Evolutionary conservation across 2,329 filamentous ascomycete genomes (phyloP).

Genomic region (Sporothrix brasiliensis): DNA sequence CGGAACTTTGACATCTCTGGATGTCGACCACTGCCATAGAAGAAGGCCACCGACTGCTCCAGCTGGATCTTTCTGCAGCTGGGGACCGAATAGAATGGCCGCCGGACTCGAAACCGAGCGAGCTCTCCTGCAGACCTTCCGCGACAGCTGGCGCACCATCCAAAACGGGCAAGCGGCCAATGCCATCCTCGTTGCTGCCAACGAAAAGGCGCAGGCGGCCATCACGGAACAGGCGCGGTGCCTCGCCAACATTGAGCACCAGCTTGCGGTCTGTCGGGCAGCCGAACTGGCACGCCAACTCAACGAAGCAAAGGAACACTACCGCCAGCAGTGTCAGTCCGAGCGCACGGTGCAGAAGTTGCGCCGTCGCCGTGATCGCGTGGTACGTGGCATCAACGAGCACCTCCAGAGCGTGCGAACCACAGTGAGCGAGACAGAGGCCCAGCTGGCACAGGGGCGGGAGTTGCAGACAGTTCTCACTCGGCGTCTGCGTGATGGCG

Average conservation of each 20-base stretch:
- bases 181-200: constrained; percentile 24
- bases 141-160: constrained; percentile 27
- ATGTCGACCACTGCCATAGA: background rate
- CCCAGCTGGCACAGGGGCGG: constrained; percentile 24
- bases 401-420: constrained; percentile 37
- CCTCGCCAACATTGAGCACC: constrained; percentile 25
- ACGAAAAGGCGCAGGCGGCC: constrained; percentile 21
- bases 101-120: constrained; percentile 10
- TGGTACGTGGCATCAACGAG: constrained; percentile 31
- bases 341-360: background rate
- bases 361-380: constrained; percentile 22
- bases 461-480: constrained; percentile 28
- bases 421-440: constrained; percentile 24
- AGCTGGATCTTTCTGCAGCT: background rate
- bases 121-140: constrained; percentile 20
- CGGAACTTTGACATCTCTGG: background rate
- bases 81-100: background rate
- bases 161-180: constrained; percentile 13
- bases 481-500: constrained; percentile 25
- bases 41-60: background rate
- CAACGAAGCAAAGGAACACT: constrained; percentile 24
- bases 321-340: background rate
- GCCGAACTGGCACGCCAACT: constrained; percentile 2
- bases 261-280: background rate
- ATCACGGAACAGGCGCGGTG: constrained; percentile 14